A percentile compares a stretch with the other conserved stretches of the same genome.
Conservation (phyloP, 2,329 filamentous ascomycete species). For the Aurifilum marmelostoma region DNA sequence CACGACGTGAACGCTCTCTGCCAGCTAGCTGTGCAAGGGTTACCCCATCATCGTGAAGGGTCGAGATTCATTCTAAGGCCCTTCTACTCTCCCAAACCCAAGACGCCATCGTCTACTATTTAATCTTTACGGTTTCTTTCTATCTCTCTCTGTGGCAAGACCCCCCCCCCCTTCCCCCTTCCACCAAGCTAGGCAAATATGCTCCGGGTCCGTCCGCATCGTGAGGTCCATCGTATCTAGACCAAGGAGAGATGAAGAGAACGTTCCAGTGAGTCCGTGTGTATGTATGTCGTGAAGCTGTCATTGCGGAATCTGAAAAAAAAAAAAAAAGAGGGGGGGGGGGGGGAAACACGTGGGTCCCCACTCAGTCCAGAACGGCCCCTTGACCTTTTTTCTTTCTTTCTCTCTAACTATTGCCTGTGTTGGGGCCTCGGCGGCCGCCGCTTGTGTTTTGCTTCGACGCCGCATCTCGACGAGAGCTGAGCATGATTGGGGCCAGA, state of each 20-base stretch:
- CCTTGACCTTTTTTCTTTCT: not conserved
- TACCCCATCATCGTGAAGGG: not conserved
- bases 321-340: no score
- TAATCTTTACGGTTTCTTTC: not conserved
- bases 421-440: not conserved
- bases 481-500: not conserved
- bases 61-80: not conserved
- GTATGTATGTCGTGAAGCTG: not conserved
- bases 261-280: not conserved
- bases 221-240: not conserved
- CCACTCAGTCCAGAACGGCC: not conserved
- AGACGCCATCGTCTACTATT: not conserved
- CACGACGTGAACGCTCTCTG: not conserved
- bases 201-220: not conserved
- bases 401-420: no score
- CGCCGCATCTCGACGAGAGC: not conserved
- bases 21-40: not conserved
- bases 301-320: no score
- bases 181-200: not conserved
- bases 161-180: no score
- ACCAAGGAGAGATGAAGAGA: not conserved
- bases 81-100: no score
- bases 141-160: not conserved
- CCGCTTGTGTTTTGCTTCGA: not conserved
- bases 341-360: not conserved